These are phyloP conservation scores for Trichoderma sp. DNA, from an alignment of 2,329 filamentous ascomycete species.

Conservation along the genomic window DNA sequence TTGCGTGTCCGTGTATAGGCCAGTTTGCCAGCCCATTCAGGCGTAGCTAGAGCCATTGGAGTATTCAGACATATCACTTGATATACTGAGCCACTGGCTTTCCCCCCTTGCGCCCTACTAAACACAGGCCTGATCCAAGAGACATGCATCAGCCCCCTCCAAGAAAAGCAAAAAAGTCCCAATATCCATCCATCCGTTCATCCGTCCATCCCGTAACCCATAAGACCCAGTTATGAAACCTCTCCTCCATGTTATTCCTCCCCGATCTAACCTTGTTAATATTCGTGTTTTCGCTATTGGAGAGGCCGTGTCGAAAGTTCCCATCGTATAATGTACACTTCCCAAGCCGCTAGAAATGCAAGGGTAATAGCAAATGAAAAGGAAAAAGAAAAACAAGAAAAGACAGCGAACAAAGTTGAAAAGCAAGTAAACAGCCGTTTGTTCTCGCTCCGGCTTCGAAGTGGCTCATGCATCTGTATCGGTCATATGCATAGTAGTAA, in stretches of 20 bases:
- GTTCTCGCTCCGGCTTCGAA: neutral
- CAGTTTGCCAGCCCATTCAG: neutral
- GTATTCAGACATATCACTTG: constrained; percentile 6
- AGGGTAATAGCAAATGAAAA: neutral
- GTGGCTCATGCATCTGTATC: neutral
- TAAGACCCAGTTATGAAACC: neutral
- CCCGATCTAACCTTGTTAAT: neutral
- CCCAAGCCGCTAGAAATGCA: neutral
- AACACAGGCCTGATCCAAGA: neutral
- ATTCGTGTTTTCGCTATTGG: neutral
- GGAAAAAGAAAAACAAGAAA: neutral
- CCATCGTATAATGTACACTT: constrained; percentile 9
- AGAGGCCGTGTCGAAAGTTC: neutral
- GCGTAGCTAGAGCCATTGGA: neutral
- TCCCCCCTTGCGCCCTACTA: neutral
- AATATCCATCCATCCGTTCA: neutral
- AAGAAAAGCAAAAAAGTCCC: neutral
- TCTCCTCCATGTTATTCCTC: neutral
- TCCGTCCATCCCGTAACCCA: neutral
- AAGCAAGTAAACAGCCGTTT: neutral
- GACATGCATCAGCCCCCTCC: neutral
- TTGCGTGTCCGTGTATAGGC: constrained; percentile 3
- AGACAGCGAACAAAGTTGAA: neutral
- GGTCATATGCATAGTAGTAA: neutral
- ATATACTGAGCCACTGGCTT: neutral